Evolutionary conservation across 495 filamentous ascomycete species (phyloP).

Genomic region (Penicillium nucicola): DNA sequence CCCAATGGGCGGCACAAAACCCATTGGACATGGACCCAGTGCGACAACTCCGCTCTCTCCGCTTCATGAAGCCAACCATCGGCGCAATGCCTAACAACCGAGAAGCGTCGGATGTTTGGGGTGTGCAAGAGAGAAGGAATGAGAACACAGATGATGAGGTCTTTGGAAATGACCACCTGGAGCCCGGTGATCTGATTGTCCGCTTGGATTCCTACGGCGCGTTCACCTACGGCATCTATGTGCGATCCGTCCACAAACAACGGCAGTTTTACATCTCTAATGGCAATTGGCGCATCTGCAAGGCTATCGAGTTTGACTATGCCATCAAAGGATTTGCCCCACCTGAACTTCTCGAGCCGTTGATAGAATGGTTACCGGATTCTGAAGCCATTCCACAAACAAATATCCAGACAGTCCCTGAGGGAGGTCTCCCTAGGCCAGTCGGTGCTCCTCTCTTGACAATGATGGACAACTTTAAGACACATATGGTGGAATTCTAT

Average conservation of each 20-base stretch:
- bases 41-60: conserved; percentile 18
- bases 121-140: conserved; percentile 20
- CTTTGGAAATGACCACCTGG: conserved; percentile 47
- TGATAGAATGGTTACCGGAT: conserved; percentile 63
- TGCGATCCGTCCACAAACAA: conserved; percentile 58
- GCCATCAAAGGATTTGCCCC: conserved; percentile 62
- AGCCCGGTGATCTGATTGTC: conserved; percentile 73
- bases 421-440: conserved; percentile 43
- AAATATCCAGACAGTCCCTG: conserved; percentile 39
- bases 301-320: conserved; percentile 48
- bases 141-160: conserved; percentile 33
- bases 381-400: conserved; percentile 31
- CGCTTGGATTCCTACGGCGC: conserved; percentile 40
- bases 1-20: conserved; percentile 48
- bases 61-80: conserved; percentile 10
- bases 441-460: conserved; percentile 32
- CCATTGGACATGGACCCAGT: conserved; percentile 35
- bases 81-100: conserved; percentile 45
- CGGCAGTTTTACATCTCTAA: conserved; percentile 69
- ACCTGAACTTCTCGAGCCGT: conserved; percentile 50
- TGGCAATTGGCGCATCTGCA: conserved; percentile 69
- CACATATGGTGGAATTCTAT: conserved; percentile 30
- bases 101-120: conserved; percentile 29
- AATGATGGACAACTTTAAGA: conserved; percentile 31
- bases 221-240: conserved; percentile 62